Base-by-base conservation (phyloP, 163 green algal genomes). In the Scenedesmus sp. region DNA sequence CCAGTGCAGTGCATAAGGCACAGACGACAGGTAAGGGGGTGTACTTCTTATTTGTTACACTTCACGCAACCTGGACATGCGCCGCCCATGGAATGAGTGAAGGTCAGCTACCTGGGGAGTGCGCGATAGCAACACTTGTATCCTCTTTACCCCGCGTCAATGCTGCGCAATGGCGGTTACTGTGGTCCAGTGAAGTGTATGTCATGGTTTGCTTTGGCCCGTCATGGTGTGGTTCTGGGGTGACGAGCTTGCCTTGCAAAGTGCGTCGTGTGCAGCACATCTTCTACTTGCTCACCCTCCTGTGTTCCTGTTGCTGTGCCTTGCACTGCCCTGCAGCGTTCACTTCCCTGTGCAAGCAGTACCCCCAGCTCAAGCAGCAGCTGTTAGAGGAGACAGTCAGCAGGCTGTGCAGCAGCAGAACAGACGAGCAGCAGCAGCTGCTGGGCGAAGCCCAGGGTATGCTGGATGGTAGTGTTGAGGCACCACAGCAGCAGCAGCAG, bases 401-500 rank as follows among this genome's bases (percentile, higher is more conserved):
- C 76, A 86, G 78, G 56, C 87, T 91, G 40, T 86, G 87, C 59
- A 35, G 51, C 44, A 83, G 49, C 40, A 40, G 18, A 33, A 59
- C 24, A 26, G 59, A 81, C 30, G 20, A 61, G 40, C 61, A 81
- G 83, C 83, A 80, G 59, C 40, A 81, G 61, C 83, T 68, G 84
- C 84, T 42, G 20, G 18, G 22, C 0, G 37, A 56, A 35, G 1
- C 35, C 0, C 37, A 65, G 83, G 82, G 3, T 13, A 44, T 30
- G n/a, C n/a, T n/a, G n/a, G n/a, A n/a, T 4, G 51, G n/a, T 16
- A 33, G 81, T 46, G 83, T 42, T 44, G 83, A n/a, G 10, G 84
- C 43, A 37, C 44, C 42, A 30, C 82, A 90, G 70, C 84, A 81
- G 84, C 84, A 84, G 68, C 85, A 84, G 68, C 85, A 73, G 68